Evolutionary conservation across 2,329 filamentous ascomycete genomes (phyloP).

Genomic region (Davidsoniella australis): DNA sequence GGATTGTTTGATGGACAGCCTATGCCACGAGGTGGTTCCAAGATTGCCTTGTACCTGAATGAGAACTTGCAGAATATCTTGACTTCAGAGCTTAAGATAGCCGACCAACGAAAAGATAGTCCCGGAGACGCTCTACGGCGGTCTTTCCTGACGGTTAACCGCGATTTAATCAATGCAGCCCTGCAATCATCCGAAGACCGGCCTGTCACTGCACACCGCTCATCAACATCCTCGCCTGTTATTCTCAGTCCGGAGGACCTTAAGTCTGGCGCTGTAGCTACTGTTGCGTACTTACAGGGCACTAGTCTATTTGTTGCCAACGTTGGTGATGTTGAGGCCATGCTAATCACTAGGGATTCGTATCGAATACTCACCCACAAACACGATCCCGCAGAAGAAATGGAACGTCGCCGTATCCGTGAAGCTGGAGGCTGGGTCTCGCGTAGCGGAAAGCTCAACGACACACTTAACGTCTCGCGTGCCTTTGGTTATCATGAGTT

Average conservation of each 20-base stretch:
- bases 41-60: slow-evolving; percentile 90
- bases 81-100: slow-evolving; percentile 57
- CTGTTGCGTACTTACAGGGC: slow-evolving; percentile 74
- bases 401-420: slow-evolving; percentile 73
- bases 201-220: slow-evolving; percentile 47
- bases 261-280: slow-evolving; percentile 78
- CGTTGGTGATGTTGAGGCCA: slow-evolving; percentile 87
- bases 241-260: slow-evolving; percentile 79
- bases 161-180: slow-evolving; percentile 75
- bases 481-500: slow-evolving; percentile 90
- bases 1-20: slow-evolving; percentile 93
- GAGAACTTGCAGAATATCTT: slow-evolving; percentile 88
- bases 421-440: slow-evolving; percentile 94
- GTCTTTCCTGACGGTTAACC: slow-evolving; percentile 79
- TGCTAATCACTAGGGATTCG: slow-evolving; percentile 77
- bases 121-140: slow-evolving; percentile 70
- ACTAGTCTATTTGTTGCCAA: slow-evolving; percentile 91
- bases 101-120: slow-evolving; percentile 55
- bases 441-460: slow-evolving; percentile 83
- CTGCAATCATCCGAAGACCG: slow-evolving; percentile 66
- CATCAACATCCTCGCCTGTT: slow-evolving; percentile 53
- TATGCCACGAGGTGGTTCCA: slow-evolving; percentile 77
- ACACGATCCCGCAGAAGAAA: slow-evolving; percentile 78
- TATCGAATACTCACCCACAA: slow-evolving; percentile 74
- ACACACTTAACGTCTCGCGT: slow-evolving; percentile 75